phyloP scores from a whole-genome alignment of 2,329 filamentous ascomycete species.

The Neofusicoccum sp. region DNA sequence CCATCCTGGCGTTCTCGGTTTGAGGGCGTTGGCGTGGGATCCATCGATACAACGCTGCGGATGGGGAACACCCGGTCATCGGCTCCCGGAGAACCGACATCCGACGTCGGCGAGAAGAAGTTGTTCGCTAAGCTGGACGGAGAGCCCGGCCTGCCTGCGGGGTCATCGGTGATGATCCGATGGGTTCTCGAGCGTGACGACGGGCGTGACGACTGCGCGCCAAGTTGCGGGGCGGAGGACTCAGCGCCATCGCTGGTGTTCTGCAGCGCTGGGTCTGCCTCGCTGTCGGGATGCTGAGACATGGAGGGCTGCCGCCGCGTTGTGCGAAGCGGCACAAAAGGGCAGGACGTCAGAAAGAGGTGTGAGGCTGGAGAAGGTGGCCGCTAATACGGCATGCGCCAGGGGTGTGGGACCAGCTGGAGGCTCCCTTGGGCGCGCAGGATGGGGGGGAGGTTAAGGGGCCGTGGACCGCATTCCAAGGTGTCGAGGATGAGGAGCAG shows the following conservation, averaged over 20 bases:
- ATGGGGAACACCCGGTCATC: constrained; percentile 77
- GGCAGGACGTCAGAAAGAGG: constrained; percentile 3
- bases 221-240: constrained; percentile 7
- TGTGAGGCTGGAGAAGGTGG: neutral
- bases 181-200: constrained; percentile 3
- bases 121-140: constrained; percentile 23
- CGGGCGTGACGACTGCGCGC: neutral
- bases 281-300: constrained; percentile 17
- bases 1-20: constrained; percentile 34
- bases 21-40: constrained; percentile 52
- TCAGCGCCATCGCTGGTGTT: neutral
- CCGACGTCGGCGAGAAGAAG: constrained; percentile 27
- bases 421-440: constrained; percentile 1
- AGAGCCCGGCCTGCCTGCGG: neutral
- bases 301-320: constrained; percentile 14
- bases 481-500: neutral
- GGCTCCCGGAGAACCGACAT: constrained; percentile 38
- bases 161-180: constrained; percentile 20
- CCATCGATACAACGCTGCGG: constrained; percentile 74
- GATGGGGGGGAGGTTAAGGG: neutral
- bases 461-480: constrained; percentile 11
- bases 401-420: constrained; percentile 13
- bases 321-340: constrained; percentile 4
- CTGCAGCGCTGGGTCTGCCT: neutral
- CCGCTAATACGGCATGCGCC: constrained; percentile 17